Evolutionary conservation across 202 grass and related monocot species (phyloP).

Genomic region (Saccharum hybrid): DNA sequence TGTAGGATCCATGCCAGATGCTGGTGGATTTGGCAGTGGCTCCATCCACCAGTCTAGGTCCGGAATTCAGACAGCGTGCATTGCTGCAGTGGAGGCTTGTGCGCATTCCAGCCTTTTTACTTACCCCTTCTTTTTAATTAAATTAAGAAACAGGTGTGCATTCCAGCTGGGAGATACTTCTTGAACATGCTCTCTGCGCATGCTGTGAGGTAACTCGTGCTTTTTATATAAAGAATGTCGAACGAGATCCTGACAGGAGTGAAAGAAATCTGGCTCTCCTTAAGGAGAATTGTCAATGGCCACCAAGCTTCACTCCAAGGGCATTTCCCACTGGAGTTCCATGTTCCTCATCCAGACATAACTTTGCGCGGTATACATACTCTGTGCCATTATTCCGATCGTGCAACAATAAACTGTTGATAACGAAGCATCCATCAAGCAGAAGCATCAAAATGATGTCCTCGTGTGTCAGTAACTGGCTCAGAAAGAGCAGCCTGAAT

Average conservation of each 20-base stretch:
- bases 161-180: slow-evolving; percentile 38
- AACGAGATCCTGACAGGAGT: slow-evolving; percentile 35
- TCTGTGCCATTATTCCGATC: neutral
- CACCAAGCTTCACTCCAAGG: slow-evolving; percentile 50
- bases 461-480: slow-evolving; percentile 39
- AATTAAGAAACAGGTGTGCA: slow-evolving; percentile 4
- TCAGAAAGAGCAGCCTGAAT: slow-evolving; percentile 46
- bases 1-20: neutral
- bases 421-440: slow-evolving; percentile 60
- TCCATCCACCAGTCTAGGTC: slow-evolving; percentile 7
- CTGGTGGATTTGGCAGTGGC: slow-evolving; percentile 38
- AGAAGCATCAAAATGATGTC: slow-evolving; percentile 56
- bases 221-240: slow-evolving; percentile 34
- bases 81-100: neutral
- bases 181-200: slow-evolving; percentile 41
- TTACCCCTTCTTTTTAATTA: neutral
- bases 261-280: slow-evolving; percentile 60
- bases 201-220: slow-evolving; percentile 29
- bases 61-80: neutral
- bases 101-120: neutral
- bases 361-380: slow-evolving; percentile 28
- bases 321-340: slow-evolving; percentile 36
- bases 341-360: slow-evolving; percentile 35
- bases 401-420: slow-evolving; percentile 30
- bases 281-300: slow-evolving; percentile 42